These are phyloP conservation scores for Aspergillus cristatus DNA, from an alignment of 495 filamentous ascomycete species.

Conservation along the genomic window DNA sequence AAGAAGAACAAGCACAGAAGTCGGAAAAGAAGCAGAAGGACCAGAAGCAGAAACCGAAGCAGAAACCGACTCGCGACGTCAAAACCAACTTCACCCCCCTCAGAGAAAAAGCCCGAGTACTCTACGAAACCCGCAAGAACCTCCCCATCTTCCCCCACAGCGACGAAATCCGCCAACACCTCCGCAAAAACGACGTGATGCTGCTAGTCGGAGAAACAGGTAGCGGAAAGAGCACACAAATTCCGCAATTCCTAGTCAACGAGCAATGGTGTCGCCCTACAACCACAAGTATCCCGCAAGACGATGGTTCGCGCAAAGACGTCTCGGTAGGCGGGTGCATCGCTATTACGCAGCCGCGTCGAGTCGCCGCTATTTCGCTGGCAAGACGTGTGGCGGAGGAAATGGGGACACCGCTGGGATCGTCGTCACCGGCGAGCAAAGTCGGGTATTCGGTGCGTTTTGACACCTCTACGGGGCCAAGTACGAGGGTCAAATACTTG, in stretches of 20 bases:
- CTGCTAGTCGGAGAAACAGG: slow-evolving; percentile 91
- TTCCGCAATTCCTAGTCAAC: slow-evolving; percentile 78
- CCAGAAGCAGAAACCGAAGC: slow-evolving; percentile 5
- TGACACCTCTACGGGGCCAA: slow-evolving; percentile 68
- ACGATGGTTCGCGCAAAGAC: slow-evolving; percentile 36
- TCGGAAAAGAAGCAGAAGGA: not conserved
- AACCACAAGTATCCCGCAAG: slow-evolving; percentile 35
- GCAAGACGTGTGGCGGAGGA: slow-evolving; percentile 84
- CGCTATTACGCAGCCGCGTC: slow-evolving; percentile 87
- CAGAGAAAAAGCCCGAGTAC: slow-evolving; percentile 34
- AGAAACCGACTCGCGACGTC: slow-evolving; percentile 10
- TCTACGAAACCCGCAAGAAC: slow-evolving; percentile 47
- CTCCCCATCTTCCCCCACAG: slow-evolving; percentile 76
- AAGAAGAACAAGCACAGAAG: slow-evolving; percentile 6
- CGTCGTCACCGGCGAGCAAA: slow-evolving; percentile 52
- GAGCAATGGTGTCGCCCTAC: slow-evolving; percentile 68
- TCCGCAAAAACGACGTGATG: slow-evolving; percentile 65
- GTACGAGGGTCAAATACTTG: slow-evolving; percentile 78
- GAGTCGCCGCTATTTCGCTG: slow-evolving; percentile 90
- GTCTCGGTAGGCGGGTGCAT: slow-evolving; percentile 72
- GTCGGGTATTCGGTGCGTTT: slow-evolving; percentile 95
- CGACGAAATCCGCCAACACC: slow-evolving; percentile 53
- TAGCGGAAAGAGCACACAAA: slow-evolving; percentile 93
- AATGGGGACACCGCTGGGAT: slow-evolving; percentile 72
- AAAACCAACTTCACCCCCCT: slow-evolving; percentile 27